Conservation (phyloP, 805 yeast species). For the Yarrowia keelungensis region DNA sequence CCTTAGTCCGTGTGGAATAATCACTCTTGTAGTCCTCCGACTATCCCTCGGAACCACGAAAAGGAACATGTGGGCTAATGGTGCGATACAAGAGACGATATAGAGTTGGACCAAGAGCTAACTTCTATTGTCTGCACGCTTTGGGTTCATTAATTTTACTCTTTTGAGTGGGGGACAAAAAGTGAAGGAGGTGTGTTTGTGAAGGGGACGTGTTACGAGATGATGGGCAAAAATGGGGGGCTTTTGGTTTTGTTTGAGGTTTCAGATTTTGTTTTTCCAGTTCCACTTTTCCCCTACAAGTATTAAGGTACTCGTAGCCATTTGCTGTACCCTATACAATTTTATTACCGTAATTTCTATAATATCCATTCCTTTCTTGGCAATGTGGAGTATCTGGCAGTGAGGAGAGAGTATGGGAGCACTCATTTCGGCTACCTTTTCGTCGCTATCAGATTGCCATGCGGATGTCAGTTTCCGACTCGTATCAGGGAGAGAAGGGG, state of each 20-base stretch:
- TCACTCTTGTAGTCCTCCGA: background rate
- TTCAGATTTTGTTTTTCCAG: too few species aligned
- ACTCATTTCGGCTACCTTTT: background rate
- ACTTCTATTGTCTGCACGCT: background rate
- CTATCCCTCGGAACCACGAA: too few species aligned
- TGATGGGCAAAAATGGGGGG: too few species aligned
- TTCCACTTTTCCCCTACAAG: too few species aligned
- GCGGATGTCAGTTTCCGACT: background rate
- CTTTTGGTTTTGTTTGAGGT: too few species aligned
- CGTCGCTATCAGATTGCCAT: background rate
- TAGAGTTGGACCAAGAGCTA: background rate
- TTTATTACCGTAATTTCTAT: too few species aligned
- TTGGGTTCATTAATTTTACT: constrained; percentile 4
- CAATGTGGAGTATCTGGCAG: constrained; percentile 16
- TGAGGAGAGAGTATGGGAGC: constrained; percentile 6
- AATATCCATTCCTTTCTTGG: background rate
- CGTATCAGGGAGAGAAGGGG: too few species aligned
- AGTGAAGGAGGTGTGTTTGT: too few species aligned
- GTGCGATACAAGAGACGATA: background rate
- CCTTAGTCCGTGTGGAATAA: too few species aligned
- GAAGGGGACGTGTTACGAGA: too few species aligned
- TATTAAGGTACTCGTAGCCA: too few species aligned
- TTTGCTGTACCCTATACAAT: too few species aligned
- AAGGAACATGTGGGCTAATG: background rate
- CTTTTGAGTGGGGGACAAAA: constrained; percentile 6